phyloP scores from a whole-genome alignment of 1,139 yeast species.

The Zygosaccharomyces pseudobailii region DNA sequence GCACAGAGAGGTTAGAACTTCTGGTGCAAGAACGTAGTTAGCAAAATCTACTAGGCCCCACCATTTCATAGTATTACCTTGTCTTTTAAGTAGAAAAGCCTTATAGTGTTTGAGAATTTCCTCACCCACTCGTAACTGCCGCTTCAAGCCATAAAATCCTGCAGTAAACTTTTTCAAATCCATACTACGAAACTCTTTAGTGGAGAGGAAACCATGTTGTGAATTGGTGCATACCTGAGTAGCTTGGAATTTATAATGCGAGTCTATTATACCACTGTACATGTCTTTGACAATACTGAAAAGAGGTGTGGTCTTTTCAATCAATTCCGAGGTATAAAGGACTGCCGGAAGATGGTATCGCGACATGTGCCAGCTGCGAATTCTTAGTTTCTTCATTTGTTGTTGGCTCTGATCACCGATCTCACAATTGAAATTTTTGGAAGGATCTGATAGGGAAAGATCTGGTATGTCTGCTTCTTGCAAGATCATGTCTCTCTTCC shows the following conservation, averaged over 20 bases:
- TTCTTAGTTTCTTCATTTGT: not conserved
- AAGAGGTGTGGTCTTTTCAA: constrained; percentile 33
- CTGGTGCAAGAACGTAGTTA: constrained; percentile 60
- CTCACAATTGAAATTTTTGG: not conserved
- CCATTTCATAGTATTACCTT: constrained; percentile 47
- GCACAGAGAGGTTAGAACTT: constrained; percentile 49
- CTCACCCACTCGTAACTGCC: constrained; percentile 50
- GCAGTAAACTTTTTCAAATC: constrained; percentile 47
- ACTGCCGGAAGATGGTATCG: constrained; percentile 19
- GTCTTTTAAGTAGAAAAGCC: constrained; percentile 32
- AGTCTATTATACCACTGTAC: constrained; percentile 42
- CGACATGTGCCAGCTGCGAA: not conserved
- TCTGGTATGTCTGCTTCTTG: not conserved
- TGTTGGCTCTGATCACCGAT: not conserved
- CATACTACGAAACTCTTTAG: constrained; percentile 44
- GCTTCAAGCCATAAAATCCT: constrained; percentile 59
- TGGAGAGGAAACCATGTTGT: constrained; percentile 42
- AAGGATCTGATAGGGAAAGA: not conserved
- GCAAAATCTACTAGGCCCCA: constrained; percentile 58
- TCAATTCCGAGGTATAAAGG: constrained; percentile 26
- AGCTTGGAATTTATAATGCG: constrained; percentile 50
- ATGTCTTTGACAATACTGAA: constrained; percentile 40
- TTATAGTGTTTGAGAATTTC: constrained; percentile 35
- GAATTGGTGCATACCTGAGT: constrained; percentile 39
- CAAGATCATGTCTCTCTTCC: not conserved